A percentile compares a stretch with the other conserved stretches of the same genome.
Evolutionary conservation across 345 rosid genomes (phyloP).

Genomic region (Arabis alpina): DNA sequence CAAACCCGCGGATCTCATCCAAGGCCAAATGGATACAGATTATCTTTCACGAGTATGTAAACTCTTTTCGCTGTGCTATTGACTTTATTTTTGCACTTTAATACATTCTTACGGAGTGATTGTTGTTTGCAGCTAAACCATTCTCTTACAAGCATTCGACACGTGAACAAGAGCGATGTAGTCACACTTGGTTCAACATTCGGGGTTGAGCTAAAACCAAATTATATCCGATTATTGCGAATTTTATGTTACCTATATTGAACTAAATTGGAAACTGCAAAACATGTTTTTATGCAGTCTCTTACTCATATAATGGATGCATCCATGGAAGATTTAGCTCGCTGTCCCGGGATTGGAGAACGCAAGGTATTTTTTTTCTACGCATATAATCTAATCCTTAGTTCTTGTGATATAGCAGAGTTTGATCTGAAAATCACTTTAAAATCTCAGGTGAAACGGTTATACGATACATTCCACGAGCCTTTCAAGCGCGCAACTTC

Average conservation of each 20-base stretch:
- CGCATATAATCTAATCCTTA: neutral
- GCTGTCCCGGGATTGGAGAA: slow-evolving; percentile 96
- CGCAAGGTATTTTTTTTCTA: slow-evolving; percentile 62
- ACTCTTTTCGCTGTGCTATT: neutral
- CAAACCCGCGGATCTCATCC: slow-evolving; percentile 94
- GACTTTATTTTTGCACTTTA: neutral
- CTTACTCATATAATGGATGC: slow-evolving; percentile 89
- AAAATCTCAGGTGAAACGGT: slow-evolving; percentile 70
- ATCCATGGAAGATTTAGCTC: slow-evolving; percentile 91
- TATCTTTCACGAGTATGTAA: slow-evolving; percentile 74
- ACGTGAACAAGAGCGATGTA: slow-evolving; percentile 91
- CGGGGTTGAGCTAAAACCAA: slow-evolving; percentile 56
- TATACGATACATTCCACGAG: slow-evolving; percentile 91
- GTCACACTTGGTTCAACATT: slow-evolving; percentile 97
- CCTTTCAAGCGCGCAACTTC: slow-evolving; percentile 81
- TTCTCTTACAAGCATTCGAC: slow-evolving; percentile 77
- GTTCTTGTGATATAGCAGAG: neutral
- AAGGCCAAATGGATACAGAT: slow-evolving; percentile 92
- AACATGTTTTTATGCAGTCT: slow-evolving; percentile 54
- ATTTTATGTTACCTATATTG: neutral
- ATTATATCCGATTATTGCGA: neutral
- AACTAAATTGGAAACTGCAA: slow-evolving; percentile 4
- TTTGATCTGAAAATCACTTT: neutral
- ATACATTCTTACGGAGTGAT: neutral
- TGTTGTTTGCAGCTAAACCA: slow-evolving; percentile 60